Evolutionary conservation across 2,329 filamentous ascomycete genomes (phyloP).

Genomic region (Colletotrichum magnum): DNA sequence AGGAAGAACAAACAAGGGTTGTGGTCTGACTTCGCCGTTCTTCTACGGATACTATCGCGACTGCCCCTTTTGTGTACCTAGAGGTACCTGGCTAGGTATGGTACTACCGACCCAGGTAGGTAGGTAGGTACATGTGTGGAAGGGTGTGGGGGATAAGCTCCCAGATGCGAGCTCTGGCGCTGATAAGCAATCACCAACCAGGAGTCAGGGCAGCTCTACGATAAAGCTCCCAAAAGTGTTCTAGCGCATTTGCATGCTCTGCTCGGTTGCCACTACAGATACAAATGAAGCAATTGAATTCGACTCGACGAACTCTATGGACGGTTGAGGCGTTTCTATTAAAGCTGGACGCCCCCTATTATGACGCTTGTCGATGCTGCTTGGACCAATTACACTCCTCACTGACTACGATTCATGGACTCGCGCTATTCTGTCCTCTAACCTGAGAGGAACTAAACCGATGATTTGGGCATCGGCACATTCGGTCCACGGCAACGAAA

Average conservation of each 20-base stretch:
- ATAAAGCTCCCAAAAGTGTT: slow-evolving; percentile 36
- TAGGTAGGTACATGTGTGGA: too few species aligned
- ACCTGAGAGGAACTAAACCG: slow-evolving; percentile 4
- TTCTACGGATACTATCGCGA: not conserved
- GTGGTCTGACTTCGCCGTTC: slow-evolving; percentile 8
- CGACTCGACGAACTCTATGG: too few species aligned
- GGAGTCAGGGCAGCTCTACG: slow-evolving; percentile 23
- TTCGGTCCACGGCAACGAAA: slow-evolving; percentile 6
- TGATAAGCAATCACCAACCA: slow-evolving; percentile 35
- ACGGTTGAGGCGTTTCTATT: too few species aligned
- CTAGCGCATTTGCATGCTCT: slow-evolving; percentile 8
- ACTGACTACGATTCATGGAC: not conserved
- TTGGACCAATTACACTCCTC: too few species aligned
- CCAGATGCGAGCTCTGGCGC: slow-evolving; percentile 28
- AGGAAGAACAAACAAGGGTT: slow-evolving; percentile 20
- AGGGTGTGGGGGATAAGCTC: slow-evolving; percentile 39
- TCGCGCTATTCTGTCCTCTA: slow-evolving; percentile 2
- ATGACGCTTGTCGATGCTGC: too few species aligned
- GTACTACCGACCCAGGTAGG: too few species aligned
- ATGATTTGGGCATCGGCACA: slow-evolving; percentile 14
- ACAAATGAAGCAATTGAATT: not conserved
- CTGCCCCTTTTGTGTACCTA: too few species aligned
- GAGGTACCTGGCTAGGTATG: too few species aligned
- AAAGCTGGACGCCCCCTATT: too few species aligned
- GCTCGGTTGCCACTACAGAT: slow-evolving; percentile 13